These are phyloP conservation scores for Leptoxyphium fumago DNA, from an alignment of 2,329 filamentous ascomycete species.

Conservation along the genomic window DNA sequence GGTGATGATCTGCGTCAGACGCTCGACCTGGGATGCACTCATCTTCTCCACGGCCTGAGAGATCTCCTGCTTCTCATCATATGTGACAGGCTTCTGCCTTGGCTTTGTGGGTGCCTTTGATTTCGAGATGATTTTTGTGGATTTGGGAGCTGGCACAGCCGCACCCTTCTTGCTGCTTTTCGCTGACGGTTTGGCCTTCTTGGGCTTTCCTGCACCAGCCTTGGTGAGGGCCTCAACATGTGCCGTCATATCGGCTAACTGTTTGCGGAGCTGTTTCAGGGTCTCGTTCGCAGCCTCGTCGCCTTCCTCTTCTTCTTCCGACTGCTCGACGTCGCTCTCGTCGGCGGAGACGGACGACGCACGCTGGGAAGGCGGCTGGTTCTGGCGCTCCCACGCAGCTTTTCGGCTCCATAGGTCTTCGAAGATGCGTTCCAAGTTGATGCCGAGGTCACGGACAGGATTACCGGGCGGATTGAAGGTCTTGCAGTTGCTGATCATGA, in stretches of 20 bases:
- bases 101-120: constrained; percentile 35
- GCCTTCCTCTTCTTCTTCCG: constrained; percentile 35
- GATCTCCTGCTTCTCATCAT: constrained; percentile 80
- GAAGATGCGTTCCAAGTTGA: constrained; percentile 61
- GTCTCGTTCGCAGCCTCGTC: constrained; percentile 26
- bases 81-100: constrained; percentile 53
- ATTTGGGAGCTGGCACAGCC: constrained; percentile 2
- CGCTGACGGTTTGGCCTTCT: constrained; percentile 24
- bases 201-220: constrained; percentile 39
- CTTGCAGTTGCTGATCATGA: constrained; percentile 81
- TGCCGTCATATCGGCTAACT: constrained; percentile 39
- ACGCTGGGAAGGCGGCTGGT: constrained; percentile 51
- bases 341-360: constrained; percentile 52
- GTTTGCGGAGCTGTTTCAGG: constrained; percentile 59
- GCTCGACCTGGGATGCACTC: constrained; percentile 60
- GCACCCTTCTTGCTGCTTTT: constrained; percentile 27
- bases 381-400: constrained; percentile 62
- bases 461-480: constrained; percentile 79
- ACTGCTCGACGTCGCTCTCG: constrained; percentile 46
- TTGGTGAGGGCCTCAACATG: constrained; percentile 5
- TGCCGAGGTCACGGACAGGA: constrained; percentile 56
- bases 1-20: constrained; percentile 81
- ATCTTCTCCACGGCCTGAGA: constrained; percentile 45
- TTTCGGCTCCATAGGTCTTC: constrained; percentile 64
- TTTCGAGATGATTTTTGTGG: constrained; percentile 21